Evolutionary conservation across 495 filamentous ascomycete species (phyloP).

Genomic region (Penicillium canariense): DNA sequence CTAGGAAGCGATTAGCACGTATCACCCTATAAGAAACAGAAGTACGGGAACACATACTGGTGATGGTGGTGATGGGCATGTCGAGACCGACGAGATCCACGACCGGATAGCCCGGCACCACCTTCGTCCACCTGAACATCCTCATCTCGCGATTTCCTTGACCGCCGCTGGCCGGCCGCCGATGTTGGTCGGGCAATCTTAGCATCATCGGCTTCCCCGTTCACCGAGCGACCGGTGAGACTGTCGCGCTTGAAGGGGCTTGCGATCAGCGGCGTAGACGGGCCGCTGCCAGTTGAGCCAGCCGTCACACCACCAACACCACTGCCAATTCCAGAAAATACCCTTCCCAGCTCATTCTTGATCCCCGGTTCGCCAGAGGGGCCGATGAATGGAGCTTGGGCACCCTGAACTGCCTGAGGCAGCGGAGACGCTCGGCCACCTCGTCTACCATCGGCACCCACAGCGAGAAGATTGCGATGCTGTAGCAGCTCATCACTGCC

Average conservation of each 20-base stretch:
- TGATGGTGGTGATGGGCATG: slow-evolving; percentile 56
- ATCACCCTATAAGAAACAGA: neutral
- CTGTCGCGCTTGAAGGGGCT: slow-evolving; percentile 56
- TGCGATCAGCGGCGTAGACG: slow-evolving; percentile 52
- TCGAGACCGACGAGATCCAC: slow-evolving; percentile 53
- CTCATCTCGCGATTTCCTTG: slow-evolving; percentile 53
- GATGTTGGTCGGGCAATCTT: slow-evolving; percentile 49
- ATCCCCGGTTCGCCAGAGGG: slow-evolving; percentile 78
- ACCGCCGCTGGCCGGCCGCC: slow-evolving; percentile 52
- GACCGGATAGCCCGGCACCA: slow-evolving; percentile 52
- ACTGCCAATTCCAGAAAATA: slow-evolving; percentile 88
- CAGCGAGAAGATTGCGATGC: slow-evolving; percentile 44
- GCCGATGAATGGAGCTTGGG: slow-evolving; percentile 72
- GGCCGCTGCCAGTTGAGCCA: slow-evolving; percentile 50
- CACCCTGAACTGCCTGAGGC: slow-evolving; percentile 89
- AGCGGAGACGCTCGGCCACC: slow-evolving; percentile 68
- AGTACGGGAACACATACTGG: slow-evolving; percentile 50
- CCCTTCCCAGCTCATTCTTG: slow-evolving; percentile 87
- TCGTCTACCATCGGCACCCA: slow-evolving; percentile 45
- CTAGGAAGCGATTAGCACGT: slow-evolving; percentile 38
- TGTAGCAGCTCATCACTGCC: slow-evolving; percentile 58
- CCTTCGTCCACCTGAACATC: slow-evolving; percentile 59
- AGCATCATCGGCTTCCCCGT: slow-evolving; percentile 33
- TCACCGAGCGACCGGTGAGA: slow-evolving; percentile 31
- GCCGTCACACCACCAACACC: slow-evolving; percentile 67